phyloP scores from a whole-genome alignment of 441 rosid species.

The Gossypium lobatum region DNA sequence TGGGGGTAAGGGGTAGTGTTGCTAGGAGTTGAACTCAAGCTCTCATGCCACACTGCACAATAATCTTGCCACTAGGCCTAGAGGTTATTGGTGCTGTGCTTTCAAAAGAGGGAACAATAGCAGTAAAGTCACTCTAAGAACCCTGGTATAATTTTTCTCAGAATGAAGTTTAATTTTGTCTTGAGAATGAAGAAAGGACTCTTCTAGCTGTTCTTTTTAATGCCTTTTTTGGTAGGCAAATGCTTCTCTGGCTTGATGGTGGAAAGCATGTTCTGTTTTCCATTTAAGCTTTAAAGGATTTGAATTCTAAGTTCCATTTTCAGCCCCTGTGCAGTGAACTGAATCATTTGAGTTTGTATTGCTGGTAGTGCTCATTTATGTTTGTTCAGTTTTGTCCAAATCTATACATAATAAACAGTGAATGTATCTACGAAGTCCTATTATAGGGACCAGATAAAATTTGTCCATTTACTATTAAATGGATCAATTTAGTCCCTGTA shows the following conservation, averaged over 20 bases:
- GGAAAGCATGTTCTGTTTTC: slow-evolving; percentile 5
- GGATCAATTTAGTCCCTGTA: no score
- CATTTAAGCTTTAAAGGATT: not conserved
- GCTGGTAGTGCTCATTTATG: not conserved
- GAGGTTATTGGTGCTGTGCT: not conserved
- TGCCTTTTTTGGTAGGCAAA: not conserved
- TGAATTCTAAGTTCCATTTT: not conserved
- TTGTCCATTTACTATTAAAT: no score
- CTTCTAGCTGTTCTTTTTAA: not conserved
- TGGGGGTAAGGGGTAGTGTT: no score
- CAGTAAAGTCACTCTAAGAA: not conserved
- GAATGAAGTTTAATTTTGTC: not conserved
- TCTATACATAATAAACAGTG: not conserved
- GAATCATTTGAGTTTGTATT: not conserved
- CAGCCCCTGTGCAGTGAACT: not conserved
- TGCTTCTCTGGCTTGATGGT: not conserved
- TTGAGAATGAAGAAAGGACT: not conserved
- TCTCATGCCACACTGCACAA: no score
- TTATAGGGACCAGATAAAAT: no score
- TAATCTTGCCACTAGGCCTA: no score
- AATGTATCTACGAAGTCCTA: no score
- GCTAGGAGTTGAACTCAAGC: no score
- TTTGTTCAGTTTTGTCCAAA: not conserved
- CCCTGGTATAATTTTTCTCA: not conserved
- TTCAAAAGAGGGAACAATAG: not conserved